Base-by-base conservation (phyloP, 202 grass and related monocot genomes). In the Setaria italica region DNA sequence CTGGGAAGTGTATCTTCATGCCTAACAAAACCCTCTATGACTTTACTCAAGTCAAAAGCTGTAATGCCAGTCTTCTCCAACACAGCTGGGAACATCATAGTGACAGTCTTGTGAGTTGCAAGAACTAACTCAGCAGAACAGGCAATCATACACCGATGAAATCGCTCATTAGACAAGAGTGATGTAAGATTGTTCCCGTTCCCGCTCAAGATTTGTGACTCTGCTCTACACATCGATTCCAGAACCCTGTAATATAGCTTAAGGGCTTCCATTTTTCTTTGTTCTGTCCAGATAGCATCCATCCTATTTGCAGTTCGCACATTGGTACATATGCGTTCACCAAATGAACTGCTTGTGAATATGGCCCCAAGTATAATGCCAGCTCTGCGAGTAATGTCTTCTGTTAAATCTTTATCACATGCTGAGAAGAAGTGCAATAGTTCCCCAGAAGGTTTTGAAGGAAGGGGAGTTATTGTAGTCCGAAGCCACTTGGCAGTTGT, bases 401-500 rank as follows among this genome's bases (percentile, higher is more conserved):
- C 85, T 19, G 91, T 93, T 67, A 91, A 6, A 90, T 97, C 91
- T 77, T 82, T 97, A 58, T 93, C 91, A 58, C 91, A 93, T 11
- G 89, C 80, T 48, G 88, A 90, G 82, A 95, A 90, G 76, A 99
- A 99, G 50, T 72, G 75, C 51, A 94, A 84, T 63, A 99, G 89
- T 65, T 93, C 90, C 79, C 74, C 72, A 39, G 96, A 94, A 70
- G 93, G 96, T 82, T 58, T 90, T 82, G 90, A 85, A 80, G 87
- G 91, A 82, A 95, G 93, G 80, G 96, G 93, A 21, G 96, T 88
- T 84, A 99, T 92, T 50, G 93, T 87, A 76, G 56, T 85, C 11
- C 93, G 84, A 51, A 99, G 96, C 96, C 96, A 99, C 88, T 95
- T 99, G 49, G 96, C 96, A 77, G 93, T 99, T 48, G 96, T 99